Evolutionary conservation across 2,329 filamentous ascomycete species (phyloP).

Genomic region (Fusarium chlamydosporum): DNA sequence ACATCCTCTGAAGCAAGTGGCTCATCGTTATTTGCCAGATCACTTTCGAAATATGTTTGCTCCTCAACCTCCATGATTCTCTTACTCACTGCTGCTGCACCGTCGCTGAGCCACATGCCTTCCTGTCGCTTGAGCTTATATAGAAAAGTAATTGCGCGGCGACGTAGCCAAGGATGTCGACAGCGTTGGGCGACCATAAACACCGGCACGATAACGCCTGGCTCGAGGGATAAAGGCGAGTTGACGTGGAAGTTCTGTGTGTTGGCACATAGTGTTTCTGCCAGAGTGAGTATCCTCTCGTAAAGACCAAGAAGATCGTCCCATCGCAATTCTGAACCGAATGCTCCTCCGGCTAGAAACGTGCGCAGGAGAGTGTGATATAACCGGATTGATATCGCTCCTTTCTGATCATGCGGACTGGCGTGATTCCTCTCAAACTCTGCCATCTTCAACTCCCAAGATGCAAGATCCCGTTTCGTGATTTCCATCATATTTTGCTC

Average conservation of each 20-base stretch:
- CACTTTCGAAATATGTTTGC: constrained; percentile 38
- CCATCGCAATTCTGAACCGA: constrained; percentile 50
- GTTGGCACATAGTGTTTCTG: constrained; percentile 35
- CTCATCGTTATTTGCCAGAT: constrained; percentile 16
- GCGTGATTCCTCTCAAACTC: constrained; percentile 38
- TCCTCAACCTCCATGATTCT: constrained; percentile 46
- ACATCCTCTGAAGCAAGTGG: constrained; percentile 17
- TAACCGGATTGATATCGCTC: constrained; percentile 47
- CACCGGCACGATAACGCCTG: constrained; percentile 52
- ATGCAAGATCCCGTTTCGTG: constrained; percentile 29
- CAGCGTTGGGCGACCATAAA: constrained; percentile 51
- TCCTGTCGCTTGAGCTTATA: constrained; percentile 51
- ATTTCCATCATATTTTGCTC: constrained; percentile 3
- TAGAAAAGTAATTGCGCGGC: constrained; percentile 48
- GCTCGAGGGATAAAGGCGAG: constrained; percentile 52
- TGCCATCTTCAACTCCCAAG: constrained; percentile 48
- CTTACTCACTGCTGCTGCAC: constrained; percentile 44
- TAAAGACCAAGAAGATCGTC: constrained; percentile 51
- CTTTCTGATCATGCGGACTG: constrained; percentile 26
- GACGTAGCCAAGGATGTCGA: constrained; percentile 51
- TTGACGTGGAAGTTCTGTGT: constrained; percentile 34
- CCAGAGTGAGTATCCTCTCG: constrained; percentile 47
- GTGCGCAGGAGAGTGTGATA: constrained; percentile 51
- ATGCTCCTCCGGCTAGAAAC: constrained; percentile 34
- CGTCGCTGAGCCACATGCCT: constrained; percentile 54